Percentiles rank a stretch among this genome's conserved stretches.
Conservation (phyloP, 345 rosid species). For the Bruguiera parviflora region DNA sequence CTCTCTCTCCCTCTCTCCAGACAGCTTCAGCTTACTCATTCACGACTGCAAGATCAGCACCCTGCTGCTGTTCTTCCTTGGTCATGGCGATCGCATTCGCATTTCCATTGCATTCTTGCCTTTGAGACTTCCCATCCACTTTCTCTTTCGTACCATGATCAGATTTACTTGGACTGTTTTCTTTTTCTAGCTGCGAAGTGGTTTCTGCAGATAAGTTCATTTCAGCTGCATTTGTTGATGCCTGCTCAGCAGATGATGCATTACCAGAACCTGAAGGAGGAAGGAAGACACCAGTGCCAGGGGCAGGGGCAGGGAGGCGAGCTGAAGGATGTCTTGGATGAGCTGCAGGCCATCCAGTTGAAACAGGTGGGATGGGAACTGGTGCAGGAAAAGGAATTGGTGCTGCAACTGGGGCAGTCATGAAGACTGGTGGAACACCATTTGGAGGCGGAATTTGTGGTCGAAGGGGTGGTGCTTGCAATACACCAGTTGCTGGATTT, state of each 20-base stretch:
- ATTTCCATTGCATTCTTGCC: constrained; percentile 42
- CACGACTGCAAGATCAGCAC: constrained; percentile 16
- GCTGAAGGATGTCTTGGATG: constrained; percentile 62
- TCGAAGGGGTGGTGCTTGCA: constrained; percentile 49
- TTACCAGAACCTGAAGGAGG: constrained; percentile 64
- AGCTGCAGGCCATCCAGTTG: constrained; percentile 63
- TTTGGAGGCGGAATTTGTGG: constrained; percentile 56
- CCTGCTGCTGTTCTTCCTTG: constrained; percentile 31
- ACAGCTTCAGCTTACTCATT: constrained; percentile 32
- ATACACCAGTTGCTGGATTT: constrained; percentile 41
- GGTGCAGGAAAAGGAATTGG: constrained; percentile 56
- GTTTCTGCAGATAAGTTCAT: constrained; percentile 18
- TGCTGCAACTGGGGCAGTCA: constrained; percentile 45
- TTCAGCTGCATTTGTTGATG: constrained; percentile 19
- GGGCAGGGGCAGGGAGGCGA: constrained; percentile 44
- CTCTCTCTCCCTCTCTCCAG: background rate
- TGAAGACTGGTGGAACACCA: constrained; percentile 49
- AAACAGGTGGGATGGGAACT: constrained; percentile 51
- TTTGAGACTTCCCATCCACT: constrained; percentile 17
- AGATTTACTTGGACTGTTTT: constrained; percentile 26
- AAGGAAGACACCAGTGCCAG: constrained; percentile 97
- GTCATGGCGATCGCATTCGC: constrained; percentile 19
- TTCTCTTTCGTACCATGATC: constrained; percentile 22
- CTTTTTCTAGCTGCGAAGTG: constrained; percentile 22
- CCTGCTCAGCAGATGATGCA: constrained; percentile 28